Conservation (phyloP, 108 stramenopile genomes). For the Poteriospumella lacustris region DNA sequence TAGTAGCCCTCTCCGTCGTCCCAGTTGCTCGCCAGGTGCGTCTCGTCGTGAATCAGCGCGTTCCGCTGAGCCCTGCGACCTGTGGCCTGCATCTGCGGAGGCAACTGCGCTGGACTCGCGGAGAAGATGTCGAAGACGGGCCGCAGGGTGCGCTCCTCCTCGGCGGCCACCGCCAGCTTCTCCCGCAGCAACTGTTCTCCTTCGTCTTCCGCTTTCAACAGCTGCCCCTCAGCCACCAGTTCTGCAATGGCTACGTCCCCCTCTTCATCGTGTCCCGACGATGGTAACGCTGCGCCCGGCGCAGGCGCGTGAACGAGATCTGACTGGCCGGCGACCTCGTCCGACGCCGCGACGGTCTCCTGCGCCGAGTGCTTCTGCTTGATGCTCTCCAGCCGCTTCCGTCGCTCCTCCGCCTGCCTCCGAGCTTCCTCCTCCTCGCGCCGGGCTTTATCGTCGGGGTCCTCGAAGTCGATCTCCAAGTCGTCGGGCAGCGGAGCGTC, state of each 20-base stretch:
- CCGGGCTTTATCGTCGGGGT: not conserved
- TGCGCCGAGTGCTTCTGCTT: conserved; percentile 2
- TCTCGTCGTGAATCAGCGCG: not conserved
- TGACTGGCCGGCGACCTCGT: not conserved
- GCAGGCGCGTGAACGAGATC: not conserved
- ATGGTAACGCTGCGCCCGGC: not conserved
- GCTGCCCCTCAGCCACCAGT: not conserved
- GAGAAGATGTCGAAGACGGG: conserved; percentile 1
- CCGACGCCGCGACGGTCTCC: not conserved
- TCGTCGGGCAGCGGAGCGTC: not conserved
- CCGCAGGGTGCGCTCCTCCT: not conserved
- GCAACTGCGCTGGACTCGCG: not conserved
- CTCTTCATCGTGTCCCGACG: not conserved
- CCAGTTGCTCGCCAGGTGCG: conserved; percentile 57
- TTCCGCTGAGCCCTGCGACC: not conserved
- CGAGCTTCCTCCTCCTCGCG: not conserved
- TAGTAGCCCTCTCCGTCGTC: conserved; percentile 97
- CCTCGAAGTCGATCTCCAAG: not conserved
- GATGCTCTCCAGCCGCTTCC: not conserved
- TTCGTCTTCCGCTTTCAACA: not conserved
- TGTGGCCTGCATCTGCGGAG: not conserved
- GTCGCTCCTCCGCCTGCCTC: not conserved
- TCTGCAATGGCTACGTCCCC: not conserved
- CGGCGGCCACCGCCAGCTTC: not conserved
- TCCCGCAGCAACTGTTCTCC: not conserved